Evolutionary conservation across 345 rosid species (phyloP), one percentile per base, ranked within the genome.

Genomic region (Lepidium aucheri): DNA sequence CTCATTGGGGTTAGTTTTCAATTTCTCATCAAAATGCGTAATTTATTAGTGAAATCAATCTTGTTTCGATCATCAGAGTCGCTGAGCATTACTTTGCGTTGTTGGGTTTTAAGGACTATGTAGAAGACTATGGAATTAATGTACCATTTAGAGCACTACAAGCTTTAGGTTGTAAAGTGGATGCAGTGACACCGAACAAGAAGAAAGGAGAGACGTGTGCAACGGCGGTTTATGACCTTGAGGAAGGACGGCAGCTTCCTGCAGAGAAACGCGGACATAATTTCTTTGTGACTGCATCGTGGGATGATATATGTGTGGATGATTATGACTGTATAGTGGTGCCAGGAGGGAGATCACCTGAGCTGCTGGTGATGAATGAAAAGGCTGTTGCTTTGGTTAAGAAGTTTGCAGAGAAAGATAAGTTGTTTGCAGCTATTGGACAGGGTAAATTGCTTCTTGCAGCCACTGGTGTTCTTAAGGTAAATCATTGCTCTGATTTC

Each of bases 261-360:
- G 78, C 57, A 28, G 86, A 82, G 77, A 82, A 76, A 69, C 74
- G 79, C 2, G 86, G 86, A 3, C 86, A 80, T 50, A 79, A 77
- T 72, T 74, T 79, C 67, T 59, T 53, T 8, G 73, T 78, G 40
- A 82, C 77, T 8, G 72, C 77, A 18, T 43, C 71, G 49, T 82
- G 82, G 86, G 70, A 67, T 34, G 81, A 78, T 39, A 10, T 76
- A 14, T 36, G 61, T 2, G 77, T 77, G 2, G 73, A 75, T 67
- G 70, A 76, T 11, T 82, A 82, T 41, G 83, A 79, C 26, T 82
- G 86, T 57, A 53, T 82, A 3, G 73, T 82, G 5, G 66, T 82
- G 35, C 86, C 86, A 0, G 83, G 83, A 42, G 86, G 86, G 61
- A 73, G 83, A 62, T 75, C 74, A 33, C 77, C 83, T 7, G 86